Base-by-base conservation (phyloP, 768 basidiomycete species). In the Amanita molliuscula region DNA sequence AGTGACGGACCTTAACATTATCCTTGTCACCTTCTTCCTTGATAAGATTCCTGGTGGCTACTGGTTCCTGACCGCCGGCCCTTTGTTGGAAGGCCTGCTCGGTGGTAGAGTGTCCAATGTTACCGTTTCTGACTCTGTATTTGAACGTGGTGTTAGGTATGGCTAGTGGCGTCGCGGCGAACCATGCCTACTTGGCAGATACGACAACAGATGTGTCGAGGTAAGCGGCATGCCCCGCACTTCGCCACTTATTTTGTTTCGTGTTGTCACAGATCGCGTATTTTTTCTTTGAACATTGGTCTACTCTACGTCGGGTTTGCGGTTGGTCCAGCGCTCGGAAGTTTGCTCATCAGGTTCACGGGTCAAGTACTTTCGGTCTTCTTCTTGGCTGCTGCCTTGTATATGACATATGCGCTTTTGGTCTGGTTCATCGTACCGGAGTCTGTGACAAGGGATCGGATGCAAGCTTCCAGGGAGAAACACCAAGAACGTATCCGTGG, bases 11-110 rank as follows among this genome's bases (percentile, higher is more conserved):
- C 58, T 79, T 31, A 80, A 68, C 54, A 81, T 91, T 56, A 72
- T 94, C 44, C 57, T 84, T 35, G 84, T 88, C 6, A 69, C 78
- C 16, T 67, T 66, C 25, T 83, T 73, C 58, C 76, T 77, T 34
- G 67, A 77, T 47, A 56, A 65, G 5, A 67, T 89, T 4, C 91
- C 90, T 1, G 88, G 86, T 1, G 85, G 87, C 5, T 93, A 92
- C 61, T 84, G 86, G 75, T 83, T 88, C 59, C 68, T 90, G 20
- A 53, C 90, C 8, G 52, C 84, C 16, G 81, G 82, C 1, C 77
- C 83, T 8, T 52, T 79, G 6, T 53, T 87, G 1, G 84, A 88
- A 54, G 90, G 91, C 10, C 53, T 72, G 13, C 63, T 87, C 11
- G 92, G 91, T 50, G 84, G 91, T 81, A 54, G 59, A 74, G 57